phyloP scores from a whole-genome alignment of 305 asterid genomes.

The Rubia balearica region DNA sequence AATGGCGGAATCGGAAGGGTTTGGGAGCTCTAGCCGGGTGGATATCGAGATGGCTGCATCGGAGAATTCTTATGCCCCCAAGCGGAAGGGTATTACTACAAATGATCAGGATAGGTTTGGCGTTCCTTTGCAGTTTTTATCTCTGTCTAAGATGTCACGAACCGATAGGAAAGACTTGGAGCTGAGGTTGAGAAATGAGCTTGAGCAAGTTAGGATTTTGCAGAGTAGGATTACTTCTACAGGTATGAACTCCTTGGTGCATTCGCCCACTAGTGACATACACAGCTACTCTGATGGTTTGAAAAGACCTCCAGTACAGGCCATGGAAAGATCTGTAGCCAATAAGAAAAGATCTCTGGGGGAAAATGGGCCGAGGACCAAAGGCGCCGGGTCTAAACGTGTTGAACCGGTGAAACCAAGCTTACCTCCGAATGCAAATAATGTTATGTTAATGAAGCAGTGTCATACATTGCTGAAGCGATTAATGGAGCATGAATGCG shows the following conservation, averaged over 20 bases:
- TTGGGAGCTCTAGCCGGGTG: slow-evolving; percentile 38
- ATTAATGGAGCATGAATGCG: slow-evolving; percentile 65
- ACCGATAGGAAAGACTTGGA: slow-evolving; percentile 49
- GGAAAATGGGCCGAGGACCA: slow-evolving; percentile 49
- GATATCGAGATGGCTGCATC: slow-evolving; percentile 35
- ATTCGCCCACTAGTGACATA: slow-evolving; percentile 31
- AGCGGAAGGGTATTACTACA: slow-evolving; percentile 37
- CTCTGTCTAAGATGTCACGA: slow-evolving; percentile 51
- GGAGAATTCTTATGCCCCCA: slow-evolving; percentile 37
- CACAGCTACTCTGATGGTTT: slow-evolving; percentile 36
- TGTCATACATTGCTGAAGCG: slow-evolving; percentile 48
- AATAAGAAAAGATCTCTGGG: slow-evolving; percentile 39
- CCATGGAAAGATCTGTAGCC: slow-evolving; percentile 24
- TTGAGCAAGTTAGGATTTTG: slow-evolving; percentile 51
- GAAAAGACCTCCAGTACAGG: slow-evolving; percentile 34
- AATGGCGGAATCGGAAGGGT: slow-evolving; percentile 56
- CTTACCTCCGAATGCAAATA: slow-evolving; percentile 27
- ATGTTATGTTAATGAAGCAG: slow-evolving; percentile 38
- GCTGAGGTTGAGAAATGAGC: slow-evolving; percentile 48
- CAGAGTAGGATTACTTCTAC: slow-evolving; percentile 43
- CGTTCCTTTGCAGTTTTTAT: slow-evolving; percentile 44
- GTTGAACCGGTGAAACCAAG: slow-evolving; percentile 35
- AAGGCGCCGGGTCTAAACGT: slow-evolving; percentile 37
- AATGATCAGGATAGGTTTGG: slow-evolving; percentile 33
- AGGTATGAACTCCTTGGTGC: slow-evolving; percentile 18